phyloP scores from a whole-genome alignment of 257 asterid genomes.

The Apocynum venetum region DNA sequence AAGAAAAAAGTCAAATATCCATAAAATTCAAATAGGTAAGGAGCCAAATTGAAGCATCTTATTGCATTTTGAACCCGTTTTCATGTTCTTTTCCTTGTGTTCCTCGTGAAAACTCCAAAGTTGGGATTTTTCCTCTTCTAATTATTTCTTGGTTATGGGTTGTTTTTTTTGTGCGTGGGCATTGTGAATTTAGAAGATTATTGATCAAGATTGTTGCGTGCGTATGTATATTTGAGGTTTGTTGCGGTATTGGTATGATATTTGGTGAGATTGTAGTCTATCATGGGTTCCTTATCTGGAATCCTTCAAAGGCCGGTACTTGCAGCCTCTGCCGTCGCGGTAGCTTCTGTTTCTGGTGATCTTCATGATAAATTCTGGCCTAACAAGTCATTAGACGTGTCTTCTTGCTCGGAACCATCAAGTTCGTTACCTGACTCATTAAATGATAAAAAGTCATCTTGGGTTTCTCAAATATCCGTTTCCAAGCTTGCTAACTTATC shows the following conservation, averaged over 20 bases:
- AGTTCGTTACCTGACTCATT: conserved; percentile 26
- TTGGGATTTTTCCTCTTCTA: background rate
- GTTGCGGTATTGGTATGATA: conserved; percentile 15
- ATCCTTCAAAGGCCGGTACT: conserved; percentile 67
- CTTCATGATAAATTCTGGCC: conserved; percentile 56
- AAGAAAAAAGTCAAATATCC: background rate
- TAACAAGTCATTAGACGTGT: conserved; percentile 32
- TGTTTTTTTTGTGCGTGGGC: conserved; percentile 11
- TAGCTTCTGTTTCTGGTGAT: conserved; percentile 79
- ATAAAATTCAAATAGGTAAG: conserved; percentile 13
- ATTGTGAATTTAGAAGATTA: background rate
- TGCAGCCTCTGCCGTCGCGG: conserved; percentile 80
- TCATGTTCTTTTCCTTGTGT: background rate
- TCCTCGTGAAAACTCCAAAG: background rate
- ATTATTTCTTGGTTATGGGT: background rate
- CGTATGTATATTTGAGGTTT: background rate
- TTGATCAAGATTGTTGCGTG: conserved; percentile 1
- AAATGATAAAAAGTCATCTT: conserved; percentile 40
- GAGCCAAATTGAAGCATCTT: background rate
- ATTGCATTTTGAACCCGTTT: background rate
- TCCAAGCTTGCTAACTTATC: conserved; percentile 62
- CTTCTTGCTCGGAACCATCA: conserved; percentile 40
- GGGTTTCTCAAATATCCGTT: conserved; percentile 58
- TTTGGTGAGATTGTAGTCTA: conserved; percentile 10
- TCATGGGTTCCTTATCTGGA: conserved; percentile 79